phyloP scores from a whole-genome alignment of 768 basidiomycete species.

The Phanerochaete carnosa region DNA sequence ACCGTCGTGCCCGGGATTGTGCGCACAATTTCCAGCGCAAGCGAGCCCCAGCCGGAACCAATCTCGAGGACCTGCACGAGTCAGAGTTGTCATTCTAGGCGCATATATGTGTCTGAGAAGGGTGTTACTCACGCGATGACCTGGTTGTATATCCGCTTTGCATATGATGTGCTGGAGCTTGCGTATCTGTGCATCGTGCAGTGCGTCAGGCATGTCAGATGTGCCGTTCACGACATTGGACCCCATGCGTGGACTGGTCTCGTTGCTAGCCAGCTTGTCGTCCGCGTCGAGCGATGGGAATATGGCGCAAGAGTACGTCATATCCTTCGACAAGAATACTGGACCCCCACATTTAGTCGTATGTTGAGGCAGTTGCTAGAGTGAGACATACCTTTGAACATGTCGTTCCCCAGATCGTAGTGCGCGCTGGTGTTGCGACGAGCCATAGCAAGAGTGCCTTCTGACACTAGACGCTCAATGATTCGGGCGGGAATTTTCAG shows the following conservation, averaged over 20 bases:
- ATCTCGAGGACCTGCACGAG: constrained; percentile 55
- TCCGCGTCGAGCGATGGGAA: constrained; percentile 64
- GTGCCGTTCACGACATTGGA: background rate
- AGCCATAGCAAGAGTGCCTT: constrained; percentile 63
- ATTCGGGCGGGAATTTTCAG: constrained; percentile 39
- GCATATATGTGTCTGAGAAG: background rate
- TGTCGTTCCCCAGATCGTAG: constrained; percentile 76
- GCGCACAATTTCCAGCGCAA: constrained; percentile 60
- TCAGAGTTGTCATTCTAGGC: background rate
- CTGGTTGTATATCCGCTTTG: constrained; percentile 58
- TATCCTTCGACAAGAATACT: constrained; percentile 62
- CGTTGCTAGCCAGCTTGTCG: constrained; percentile 23
- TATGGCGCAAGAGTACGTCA: constrained; percentile 77
- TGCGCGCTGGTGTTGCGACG: constrained; percentile 71
- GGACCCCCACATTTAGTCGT: constrained; percentile 16
- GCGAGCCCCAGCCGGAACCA: constrained; percentile 76
- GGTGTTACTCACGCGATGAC: constrained; percentile 29
- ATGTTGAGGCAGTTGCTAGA: background rate
- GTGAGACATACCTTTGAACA: constrained; percentile 52
- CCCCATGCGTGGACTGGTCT: background rate
- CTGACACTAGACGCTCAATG: constrained; percentile 52
- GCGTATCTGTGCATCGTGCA: constrained; percentile 35
- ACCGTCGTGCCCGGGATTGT: constrained; percentile 54
- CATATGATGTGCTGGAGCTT: constrained; percentile 63
- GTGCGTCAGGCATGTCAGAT: constrained; percentile 12